phyloP scores from a whole-genome alignment of 345 rosid genomes.

The Hibiscus mutabilis region DNA sequence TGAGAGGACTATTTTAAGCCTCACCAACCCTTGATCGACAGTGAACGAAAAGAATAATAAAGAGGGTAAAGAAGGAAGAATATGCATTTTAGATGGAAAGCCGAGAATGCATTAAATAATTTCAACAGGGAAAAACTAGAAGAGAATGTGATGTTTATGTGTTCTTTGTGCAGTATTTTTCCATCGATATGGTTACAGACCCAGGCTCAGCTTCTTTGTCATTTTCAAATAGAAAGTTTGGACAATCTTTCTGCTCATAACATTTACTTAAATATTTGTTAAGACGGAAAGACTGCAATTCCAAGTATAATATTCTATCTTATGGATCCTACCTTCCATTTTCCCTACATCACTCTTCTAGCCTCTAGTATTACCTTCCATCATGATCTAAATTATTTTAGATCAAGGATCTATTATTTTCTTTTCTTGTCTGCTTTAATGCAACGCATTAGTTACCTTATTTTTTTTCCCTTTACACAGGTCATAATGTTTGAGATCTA shows the following conservation, averaged over 20 bases:
- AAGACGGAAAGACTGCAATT: not conserved
- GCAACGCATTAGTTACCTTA: not conserved
- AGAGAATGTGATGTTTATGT: not conserved
- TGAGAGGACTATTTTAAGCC: not conserved
- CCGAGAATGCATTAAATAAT: not conserved
- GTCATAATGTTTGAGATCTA: not conserved
- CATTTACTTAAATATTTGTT: not conserved
- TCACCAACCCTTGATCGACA: not conserved
- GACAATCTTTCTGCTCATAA: not conserved
- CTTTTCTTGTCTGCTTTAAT: not conserved
- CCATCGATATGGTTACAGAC: not conserved
- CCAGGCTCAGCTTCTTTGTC: not conserved
- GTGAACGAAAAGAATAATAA: not conserved
- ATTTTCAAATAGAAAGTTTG: not conserved
- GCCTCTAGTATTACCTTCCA: not conserved
- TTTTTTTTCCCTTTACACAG: conserved; percentile 1
- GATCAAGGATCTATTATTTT: not conserved
- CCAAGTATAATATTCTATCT: not conserved
- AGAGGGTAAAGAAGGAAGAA: not conserved
- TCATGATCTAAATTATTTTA: not conserved
- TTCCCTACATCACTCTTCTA: not conserved
- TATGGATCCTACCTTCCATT: not conserved
- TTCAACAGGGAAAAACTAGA: not conserved
- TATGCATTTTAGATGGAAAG: not conserved
- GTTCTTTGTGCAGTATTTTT: too few relatives aligned